Percentiles rank a stretch among this genome's conserved stretches.
Conservation (phyloP, 2,329 filamentous ascomycete genomes). For the Exophiala lecanii-corni region DNA sequence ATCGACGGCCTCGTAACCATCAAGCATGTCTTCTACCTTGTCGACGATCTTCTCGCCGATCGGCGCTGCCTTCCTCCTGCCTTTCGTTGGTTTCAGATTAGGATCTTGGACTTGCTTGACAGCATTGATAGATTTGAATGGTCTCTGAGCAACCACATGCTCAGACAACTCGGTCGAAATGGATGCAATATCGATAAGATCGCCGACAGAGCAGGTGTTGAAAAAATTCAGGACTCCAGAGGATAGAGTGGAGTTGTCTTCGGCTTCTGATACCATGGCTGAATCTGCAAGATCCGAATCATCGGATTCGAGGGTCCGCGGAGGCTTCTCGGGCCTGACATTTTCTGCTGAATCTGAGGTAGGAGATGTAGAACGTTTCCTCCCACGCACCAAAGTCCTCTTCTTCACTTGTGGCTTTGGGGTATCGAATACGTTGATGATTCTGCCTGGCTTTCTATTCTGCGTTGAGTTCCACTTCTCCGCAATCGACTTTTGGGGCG, state of each 20-base stretch:
- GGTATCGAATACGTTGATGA: slow-evolving; percentile 25
- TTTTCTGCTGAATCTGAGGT: slow-evolving; percentile 16
- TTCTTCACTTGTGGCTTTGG: slow-evolving; percentile 29
- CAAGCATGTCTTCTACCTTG: slow-evolving; percentile 66
- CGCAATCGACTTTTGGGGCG: slow-evolving; percentile 52
- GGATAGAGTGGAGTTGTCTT: slow-evolving; percentile 37
- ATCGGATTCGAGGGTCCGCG: slow-evolving; percentile 34
- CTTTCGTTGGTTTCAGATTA: slow-evolving; percentile 48
- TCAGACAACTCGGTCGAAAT: slow-evolving; percentile 66
- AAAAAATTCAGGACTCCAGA: slow-evolving; percentile 69
- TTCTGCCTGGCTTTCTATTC: slow-evolving; percentile 26
- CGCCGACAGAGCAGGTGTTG: slow-evolving; percentile 70
- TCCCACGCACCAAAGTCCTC: slow-evolving; percentile 47
- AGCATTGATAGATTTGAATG: slow-evolving; percentile 63
- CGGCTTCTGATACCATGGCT: slow-evolving; percentile 38
- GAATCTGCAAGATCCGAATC: slow-evolving; percentile 41
- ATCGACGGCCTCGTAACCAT: slow-evolving; percentile 77
- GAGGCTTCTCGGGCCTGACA: slow-evolving; percentile 21
- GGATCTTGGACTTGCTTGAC: slow-evolving; percentile 61
- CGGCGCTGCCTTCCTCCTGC: slow-evolving; percentile 46
- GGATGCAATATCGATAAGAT: slow-evolving; percentile 76
- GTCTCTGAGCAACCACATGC: slow-evolving; percentile 66
- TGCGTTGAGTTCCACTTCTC: slow-evolving; percentile 55
- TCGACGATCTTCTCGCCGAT: slow-evolving; percentile 66
- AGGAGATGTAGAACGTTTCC: slow-evolving; percentile 35